These are phyloP conservation scores for Uronychia setigera DNA, from an alignment of 73 alveolate genomes.

Conservation along the genomic window DNA sequence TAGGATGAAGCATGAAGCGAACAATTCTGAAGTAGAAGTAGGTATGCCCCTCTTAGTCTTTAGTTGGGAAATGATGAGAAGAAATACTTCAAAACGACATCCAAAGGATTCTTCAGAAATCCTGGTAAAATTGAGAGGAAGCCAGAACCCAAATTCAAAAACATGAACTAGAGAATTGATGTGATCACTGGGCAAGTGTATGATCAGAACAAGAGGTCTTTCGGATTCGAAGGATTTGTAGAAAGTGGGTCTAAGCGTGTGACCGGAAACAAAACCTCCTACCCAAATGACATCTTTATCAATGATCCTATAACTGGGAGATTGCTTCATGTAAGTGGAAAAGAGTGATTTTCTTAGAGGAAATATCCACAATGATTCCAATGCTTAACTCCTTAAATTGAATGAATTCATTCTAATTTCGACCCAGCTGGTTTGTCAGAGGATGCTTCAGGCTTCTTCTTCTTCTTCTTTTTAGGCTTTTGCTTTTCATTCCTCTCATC, in stretches of 20 bases:
- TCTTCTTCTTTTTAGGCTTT: too few species aligned
- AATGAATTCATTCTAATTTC: too few species aligned
- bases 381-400: too few species aligned
- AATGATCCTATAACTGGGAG: conserved; percentile 57
- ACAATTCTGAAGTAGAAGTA: conserved; percentile 8
- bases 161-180: conserved; percentile 55
- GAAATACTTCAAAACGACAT: conserved; percentile 9
- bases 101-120: not conserved
- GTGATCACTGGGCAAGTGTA: conserved; percentile 54
- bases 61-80: conserved; percentile 23
- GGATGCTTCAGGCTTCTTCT: too few species aligned
- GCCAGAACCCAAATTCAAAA: conserved; percentile 30
- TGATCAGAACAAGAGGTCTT: conserved; percentile 54
- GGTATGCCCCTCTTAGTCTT: not conserved
- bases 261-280: conserved; percentile 16
- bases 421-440: too few species aligned
- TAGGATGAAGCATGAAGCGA: conserved; percentile 19
- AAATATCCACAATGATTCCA: too few species aligned
- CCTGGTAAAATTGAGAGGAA: conserved; percentile 5
- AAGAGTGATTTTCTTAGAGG: not conserved
- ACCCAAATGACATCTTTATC: conserved; percentile 33
- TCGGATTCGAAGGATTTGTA: conserved; percentile 54
- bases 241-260: conserved; percentile 44
- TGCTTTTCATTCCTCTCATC: too few species aligned
- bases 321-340: not conserved